These are phyloP conservation scores for Diplotaxis tenuifolia DNA, from an alignment of 345 rosid species.

Conservation along the genomic window DNA sequence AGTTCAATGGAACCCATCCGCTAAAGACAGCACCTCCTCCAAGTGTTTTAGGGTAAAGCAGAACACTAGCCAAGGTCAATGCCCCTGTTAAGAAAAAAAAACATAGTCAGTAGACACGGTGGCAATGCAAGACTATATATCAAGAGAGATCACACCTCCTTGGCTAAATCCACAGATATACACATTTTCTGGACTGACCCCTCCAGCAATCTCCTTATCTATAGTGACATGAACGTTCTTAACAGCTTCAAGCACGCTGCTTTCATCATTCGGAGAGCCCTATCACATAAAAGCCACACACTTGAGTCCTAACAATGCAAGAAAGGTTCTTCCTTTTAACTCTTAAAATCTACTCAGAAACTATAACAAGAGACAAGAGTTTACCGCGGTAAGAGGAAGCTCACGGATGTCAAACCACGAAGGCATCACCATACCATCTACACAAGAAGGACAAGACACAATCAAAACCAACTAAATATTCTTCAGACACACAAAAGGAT, in stretches of 20 bases:
- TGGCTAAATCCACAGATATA: conserved; percentile 88
- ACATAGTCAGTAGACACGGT: not conserved
- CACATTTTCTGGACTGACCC: conserved; percentile 57
- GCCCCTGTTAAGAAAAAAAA: conserved; percentile 53
- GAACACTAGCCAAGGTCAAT: conserved; percentile 73
- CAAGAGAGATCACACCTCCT: conserved; percentile 65
- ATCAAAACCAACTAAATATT: not conserved
- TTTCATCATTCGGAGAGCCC: conserved; percentile 74
- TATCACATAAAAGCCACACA: conserved; percentile 21
- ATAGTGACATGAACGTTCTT: conserved; percentile 71
- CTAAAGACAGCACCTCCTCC: conserved; percentile 83
- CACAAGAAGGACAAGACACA: conserved; percentile 16
- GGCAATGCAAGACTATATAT: not conserved
- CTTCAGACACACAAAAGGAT: not conserved
- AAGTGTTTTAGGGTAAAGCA: conserved; percentile 69
- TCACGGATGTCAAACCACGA: conserved; percentile 93
- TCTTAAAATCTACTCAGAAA: not conserved
- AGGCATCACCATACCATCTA: conserved; percentile 88
- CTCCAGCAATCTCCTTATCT: conserved; percentile 65
- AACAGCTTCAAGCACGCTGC: conserved; percentile 63
- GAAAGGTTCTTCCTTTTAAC: not conserved
- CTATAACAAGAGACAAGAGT: conserved; percentile 18
- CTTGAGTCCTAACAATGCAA: not conserved
- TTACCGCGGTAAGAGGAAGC: conserved; percentile 83
- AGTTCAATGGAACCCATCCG: conserved; percentile 83